phyloP scores from a whole-genome alignment of 768 basidiomycete genomes.

The Leccinum fibrillosum region DNA sequence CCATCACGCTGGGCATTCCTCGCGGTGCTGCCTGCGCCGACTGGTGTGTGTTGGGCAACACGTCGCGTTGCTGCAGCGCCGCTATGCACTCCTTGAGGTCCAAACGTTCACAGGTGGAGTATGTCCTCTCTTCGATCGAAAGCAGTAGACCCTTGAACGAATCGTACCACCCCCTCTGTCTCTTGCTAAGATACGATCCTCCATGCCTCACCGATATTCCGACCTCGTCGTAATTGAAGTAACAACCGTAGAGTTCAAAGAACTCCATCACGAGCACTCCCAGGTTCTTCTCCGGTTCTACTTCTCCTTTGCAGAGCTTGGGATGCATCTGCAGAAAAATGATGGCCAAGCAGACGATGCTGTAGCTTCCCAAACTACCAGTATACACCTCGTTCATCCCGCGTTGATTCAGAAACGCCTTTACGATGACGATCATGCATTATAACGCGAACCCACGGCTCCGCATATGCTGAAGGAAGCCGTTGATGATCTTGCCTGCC shows the following conservation, averaged over 20 bases:
- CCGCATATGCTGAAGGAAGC: constrained; percentile 66
- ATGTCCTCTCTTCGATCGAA: constrained; percentile 67
- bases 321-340: constrained; percentile 98
- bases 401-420: constrained; percentile 82
- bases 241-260: constrained; percentile 44
- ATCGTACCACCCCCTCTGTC: constrained; percentile 77
- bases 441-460: constrained; percentile 64
- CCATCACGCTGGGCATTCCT: constrained; percentile 21
- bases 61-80: constrained; percentile 62
- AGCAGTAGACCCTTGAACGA: constrained; percentile 54
- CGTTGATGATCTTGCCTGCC: constrained; percentile 76
- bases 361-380: constrained; percentile 92
- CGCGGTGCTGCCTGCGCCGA: constrained; percentile 32
- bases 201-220: constrained; percentile 73
- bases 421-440: constrained; percentile 82
- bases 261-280: too few relatives aligned
- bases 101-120: constrained; percentile 43
- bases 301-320: constrained; percentile 83
- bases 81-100: constrained; percentile 83
- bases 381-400: constrained; percentile 99
- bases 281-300: constrained; percentile 27
- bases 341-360: constrained; percentile 88
- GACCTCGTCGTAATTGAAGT: constrained; percentile 88
- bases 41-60: constrained; percentile 28
- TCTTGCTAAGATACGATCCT: constrained; percentile 82